These are phyloP conservation scores for Geranium rotundifolium DNA, from an alignment of 345 rosid species.

Conservation along the genomic window DNA sequence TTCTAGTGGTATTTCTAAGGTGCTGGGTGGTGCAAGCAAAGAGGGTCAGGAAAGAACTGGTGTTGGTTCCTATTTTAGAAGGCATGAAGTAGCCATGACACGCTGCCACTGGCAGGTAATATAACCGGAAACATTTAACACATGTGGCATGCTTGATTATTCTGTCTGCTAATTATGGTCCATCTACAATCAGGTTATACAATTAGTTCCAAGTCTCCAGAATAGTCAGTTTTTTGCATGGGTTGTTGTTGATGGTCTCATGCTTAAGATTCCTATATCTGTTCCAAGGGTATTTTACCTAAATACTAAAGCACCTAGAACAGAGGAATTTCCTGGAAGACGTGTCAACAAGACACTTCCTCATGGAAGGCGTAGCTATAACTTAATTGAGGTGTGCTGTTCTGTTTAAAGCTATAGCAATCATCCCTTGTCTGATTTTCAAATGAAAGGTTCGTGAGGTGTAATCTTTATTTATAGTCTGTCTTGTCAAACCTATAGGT, in stretches of 20 bases:
- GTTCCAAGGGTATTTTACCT: constrained; percentile 76
- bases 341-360: constrained; percentile 76
- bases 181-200: constrained; percentile 53
- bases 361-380: constrained; percentile 61
- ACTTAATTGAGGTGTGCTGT: constrained; percentile 59
- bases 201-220: constrained; percentile 53
- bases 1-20: constrained; percentile 19
- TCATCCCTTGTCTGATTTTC: constrained; percentile 1
- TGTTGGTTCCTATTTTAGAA: constrained; percentile 71
- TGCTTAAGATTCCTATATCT: constrained; percentile 75
- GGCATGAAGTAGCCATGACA: constrained; percentile 69
- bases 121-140: constrained; percentile 6
- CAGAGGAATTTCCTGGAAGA: constrained; percentile 72
- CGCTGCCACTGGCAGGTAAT: constrained; percentile 81
- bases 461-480: constrained; percentile 5
- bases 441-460: constrained; percentile 1
- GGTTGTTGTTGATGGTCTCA: constrained; percentile 84
- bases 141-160: constrained; percentile 12
- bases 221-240: constrained; percentile 67
- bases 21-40: constrained; percentile 19
- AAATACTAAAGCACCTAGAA: constrained; percentile 51
- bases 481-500: constrained; percentile 13
- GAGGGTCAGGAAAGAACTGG: constrained; percentile 37
- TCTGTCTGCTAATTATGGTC: constrained; percentile 11
- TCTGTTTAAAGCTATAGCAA: not conserved